Evolutionary conservation across 331 rosid genomes (phyloP).

Genomic region (Cucumis variabilis): DNA sequence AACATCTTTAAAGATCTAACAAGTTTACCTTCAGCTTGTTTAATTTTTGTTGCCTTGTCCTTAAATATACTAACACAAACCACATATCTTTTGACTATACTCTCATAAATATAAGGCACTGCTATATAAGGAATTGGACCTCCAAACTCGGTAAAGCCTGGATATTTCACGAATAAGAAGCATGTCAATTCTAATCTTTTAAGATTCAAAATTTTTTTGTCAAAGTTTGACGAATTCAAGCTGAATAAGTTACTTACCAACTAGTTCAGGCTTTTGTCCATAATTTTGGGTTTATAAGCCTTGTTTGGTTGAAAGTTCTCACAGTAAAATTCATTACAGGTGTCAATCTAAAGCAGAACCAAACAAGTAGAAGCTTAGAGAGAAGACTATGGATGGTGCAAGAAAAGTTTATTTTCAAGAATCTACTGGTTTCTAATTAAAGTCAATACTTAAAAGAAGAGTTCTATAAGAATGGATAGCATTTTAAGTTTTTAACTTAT

Average conservation of each 20-base stretch:
- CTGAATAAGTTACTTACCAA: slow-evolving; percentile 60
- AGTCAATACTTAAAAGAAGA: not conserved
- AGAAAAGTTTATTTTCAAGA: not conserved
- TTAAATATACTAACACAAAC: too few species aligned
- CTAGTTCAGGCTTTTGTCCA: slow-evolving; percentile 98
- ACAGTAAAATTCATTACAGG: slow-evolving; percentile 95
- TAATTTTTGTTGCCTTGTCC: too few species aligned
- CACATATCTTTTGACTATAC: too few species aligned
- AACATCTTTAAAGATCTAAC: too few species aligned
- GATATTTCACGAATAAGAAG: not conserved
- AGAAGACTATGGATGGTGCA: not conserved
- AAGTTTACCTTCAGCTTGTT: too few species aligned
- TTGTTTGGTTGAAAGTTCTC: slow-evolving; percentile 83
- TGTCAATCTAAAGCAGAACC: slow-evolving; percentile 64
- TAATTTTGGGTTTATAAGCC: slow-evolving; percentile 77
- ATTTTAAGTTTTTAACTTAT: not conserved
- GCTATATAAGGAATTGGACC: slow-evolving; percentile 84
- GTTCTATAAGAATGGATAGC: not conserved
- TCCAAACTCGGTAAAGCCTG: slow-evolving; percentile 91
- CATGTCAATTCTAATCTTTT: slow-evolving; percentile 16
- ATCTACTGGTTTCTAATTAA: not conserved
- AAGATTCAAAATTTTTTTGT: not conserved
- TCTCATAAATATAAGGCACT: too few species aligned
- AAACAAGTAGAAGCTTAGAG: slow-evolving; percentile 21
- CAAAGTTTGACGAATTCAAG: not conserved